phyloP scores from a whole-genome alignment of 208 protist genomes.

The Leishmania arabica region DNA sequence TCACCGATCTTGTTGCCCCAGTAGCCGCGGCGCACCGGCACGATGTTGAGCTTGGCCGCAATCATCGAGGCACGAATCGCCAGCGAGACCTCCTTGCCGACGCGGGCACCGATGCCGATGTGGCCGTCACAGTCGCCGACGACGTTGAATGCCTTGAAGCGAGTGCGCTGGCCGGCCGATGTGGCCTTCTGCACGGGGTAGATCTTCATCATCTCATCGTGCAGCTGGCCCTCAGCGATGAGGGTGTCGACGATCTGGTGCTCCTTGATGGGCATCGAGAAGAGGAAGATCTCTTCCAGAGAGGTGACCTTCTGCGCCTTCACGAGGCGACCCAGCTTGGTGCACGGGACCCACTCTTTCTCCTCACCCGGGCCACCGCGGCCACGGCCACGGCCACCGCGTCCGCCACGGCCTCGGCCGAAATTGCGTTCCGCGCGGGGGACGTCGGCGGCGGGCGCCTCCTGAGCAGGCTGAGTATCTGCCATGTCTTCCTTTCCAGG shows the following conservation, averaged over 20 bases:
- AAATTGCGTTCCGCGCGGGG: conserved; percentile 19
- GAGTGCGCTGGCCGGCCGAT: conserved; percentile 99
- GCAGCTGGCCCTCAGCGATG: conserved; percentile 82
- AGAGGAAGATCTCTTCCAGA: conserved; percentile 99
- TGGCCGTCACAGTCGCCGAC: conserved; percentile 99
- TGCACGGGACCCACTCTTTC: conserved; percentile 98
- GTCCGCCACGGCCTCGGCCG: conserved; percentile 7
- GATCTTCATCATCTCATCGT: conserved; percentile 98
- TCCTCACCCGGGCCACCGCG: conserved; percentile 69
- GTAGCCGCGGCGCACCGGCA: conserved; percentile 99
- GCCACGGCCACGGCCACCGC: conserved; percentile 17
- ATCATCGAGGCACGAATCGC: conserved; percentile 99
- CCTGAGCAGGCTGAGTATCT: conserved; percentile 29
- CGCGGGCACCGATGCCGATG: conserved; percentile 99
- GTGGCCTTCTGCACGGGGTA: conserved; percentile 99
- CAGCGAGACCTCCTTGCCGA: conserved; percentile 99
- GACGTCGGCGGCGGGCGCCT: conserved; percentile 8
- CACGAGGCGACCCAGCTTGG: conserved; percentile 99
- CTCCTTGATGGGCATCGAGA: conserved; percentile 99
- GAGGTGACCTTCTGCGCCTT: conserved; percentile 96
- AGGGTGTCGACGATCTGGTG: conserved; percentile 99
- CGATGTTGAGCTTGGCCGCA: conserved; percentile 98
- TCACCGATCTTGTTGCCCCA: conserved; percentile 99
- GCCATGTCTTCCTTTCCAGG: conserved; percentile 17
- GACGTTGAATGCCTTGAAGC: conserved; percentile 99